Conservation (phyloP, 2,329 filamentous ascomycete species). For the Thielaviopsis ethacetica region DNA sequence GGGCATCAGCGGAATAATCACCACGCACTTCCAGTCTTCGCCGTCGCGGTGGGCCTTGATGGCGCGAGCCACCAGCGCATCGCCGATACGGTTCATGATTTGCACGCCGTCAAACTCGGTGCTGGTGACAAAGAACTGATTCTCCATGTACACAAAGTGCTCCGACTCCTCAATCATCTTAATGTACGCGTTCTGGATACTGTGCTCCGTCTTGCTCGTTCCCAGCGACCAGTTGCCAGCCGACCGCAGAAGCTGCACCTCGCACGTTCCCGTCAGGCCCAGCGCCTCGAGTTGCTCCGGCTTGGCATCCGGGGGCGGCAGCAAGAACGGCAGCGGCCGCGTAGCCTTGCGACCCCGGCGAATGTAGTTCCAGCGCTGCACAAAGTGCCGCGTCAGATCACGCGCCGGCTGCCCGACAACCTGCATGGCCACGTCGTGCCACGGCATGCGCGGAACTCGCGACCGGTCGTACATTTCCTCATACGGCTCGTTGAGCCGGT, state of each 20-base stretch:
- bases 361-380: conserved; percentile 96
- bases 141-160: conserved; percentile 97
- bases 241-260: conserved; percentile 88
- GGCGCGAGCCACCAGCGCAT: conserved; percentile 84
- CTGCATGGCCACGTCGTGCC: conserved; percentile 98
- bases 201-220: conserved; percentile 74
- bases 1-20: conserved; percentile 91
- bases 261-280: conserved; percentile 83
- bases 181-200: conserved; percentile 89
- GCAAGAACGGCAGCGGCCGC: conserved; percentile 77
- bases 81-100: conserved; percentile 85
- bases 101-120: conserved; percentile 74
- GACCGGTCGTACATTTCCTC: conserved; percentile 97
- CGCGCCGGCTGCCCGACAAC: conserved; percentile 89
- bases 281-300: conserved; percentile 71
- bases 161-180: conserved; percentile 91
- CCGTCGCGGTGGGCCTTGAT: conserved; percentile 67
- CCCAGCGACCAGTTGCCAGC: conserved; percentile 85
- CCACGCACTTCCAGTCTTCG: conserved; percentile 79
- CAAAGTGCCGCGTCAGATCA: conserved; percentile 88
- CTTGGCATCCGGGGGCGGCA: conserved; percentile 86
- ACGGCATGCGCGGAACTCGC: conserved; percentile 84
- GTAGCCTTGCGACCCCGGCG: conserved; percentile 85
- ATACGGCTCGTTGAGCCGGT: conserved; percentile 79
- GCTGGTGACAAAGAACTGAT: conserved; percentile 95